Conservation (phyloP, 441 rosid species). For the Gossypium schwendimanii region DNA sequence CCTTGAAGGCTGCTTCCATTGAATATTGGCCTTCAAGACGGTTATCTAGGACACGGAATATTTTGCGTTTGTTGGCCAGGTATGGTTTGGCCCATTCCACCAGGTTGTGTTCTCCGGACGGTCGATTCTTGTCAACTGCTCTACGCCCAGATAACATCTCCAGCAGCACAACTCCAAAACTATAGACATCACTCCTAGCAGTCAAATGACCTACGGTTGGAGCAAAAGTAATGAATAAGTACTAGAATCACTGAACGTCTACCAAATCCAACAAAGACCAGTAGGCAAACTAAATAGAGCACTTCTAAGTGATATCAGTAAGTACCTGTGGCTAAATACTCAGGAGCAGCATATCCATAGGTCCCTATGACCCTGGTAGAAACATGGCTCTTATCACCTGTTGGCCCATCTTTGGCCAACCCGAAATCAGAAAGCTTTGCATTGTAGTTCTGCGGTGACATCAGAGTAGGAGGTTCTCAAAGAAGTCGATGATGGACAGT, state of each 20-base stretch:
- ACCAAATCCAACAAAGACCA: background rate
- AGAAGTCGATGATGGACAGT: background rate
- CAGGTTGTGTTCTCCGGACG: constrained; percentile 66
- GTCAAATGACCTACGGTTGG: constrained; percentile 56
- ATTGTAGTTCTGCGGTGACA: constrained; percentile 51
- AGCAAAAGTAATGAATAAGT: background rate
- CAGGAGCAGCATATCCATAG: constrained; percentile 89
- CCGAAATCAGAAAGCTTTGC: constrained; percentile 95
- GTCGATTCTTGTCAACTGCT: constrained; percentile 70
- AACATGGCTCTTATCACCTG: constrained; percentile 77
- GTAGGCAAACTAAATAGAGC: background rate
- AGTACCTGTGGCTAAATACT: constrained; percentile 71
- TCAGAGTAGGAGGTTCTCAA: constrained; percentile 10
- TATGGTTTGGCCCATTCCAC: constrained; percentile 82
- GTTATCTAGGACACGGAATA: constrained; percentile 53
- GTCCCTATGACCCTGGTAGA: constrained; percentile 89
- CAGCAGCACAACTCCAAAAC: constrained; percentile 78
- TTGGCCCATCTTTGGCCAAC: constrained; percentile 87
- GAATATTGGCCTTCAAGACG: constrained; percentile 70
- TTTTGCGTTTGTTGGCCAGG: constrained; percentile 60
- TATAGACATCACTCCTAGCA: constrained; percentile 68
- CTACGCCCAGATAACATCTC: constrained; percentile 77
- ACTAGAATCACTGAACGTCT: background rate
- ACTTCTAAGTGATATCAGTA: background rate
- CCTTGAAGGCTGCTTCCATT: constrained; percentile 52